Evolutionary conservation across 2,329 filamentous ascomycete species (phyloP).

Genomic region (Sphaerulina vaccinii): DNA sequence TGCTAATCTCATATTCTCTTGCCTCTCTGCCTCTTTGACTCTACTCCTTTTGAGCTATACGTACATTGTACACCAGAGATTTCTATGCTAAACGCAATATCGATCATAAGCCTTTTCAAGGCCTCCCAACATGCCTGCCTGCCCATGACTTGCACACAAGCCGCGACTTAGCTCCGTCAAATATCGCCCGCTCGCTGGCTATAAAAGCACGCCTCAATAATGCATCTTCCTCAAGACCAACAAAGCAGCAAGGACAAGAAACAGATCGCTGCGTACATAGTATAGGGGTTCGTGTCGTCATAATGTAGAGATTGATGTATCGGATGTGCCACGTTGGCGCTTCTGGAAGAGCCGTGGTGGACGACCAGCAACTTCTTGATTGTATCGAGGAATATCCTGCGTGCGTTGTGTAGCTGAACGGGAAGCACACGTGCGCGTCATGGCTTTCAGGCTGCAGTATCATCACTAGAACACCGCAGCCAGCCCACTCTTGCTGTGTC

Average conservation of each 20-base stretch:
- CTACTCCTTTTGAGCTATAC: neutral
- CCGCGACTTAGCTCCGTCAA: too few species aligned
- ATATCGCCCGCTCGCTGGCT: conserved; percentile 16
- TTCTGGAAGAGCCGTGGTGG: neutral
- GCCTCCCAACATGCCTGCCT: too few species aligned
- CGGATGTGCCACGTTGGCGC: neutral
- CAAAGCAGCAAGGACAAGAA: conserved; percentile 7
- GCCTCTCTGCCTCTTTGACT: too few species aligned
- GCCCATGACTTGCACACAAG: too few species aligned
- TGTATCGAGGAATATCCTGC: conserved; percentile 3
- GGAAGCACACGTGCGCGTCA: conserved; percentile 7
- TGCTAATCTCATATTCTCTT: too few species aligned
- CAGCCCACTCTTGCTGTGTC: conserved; percentile 91
- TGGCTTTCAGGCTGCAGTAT: conserved; percentile 5
- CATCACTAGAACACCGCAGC: conserved; percentile 71
- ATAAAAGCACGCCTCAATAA: conserved; percentile 6
- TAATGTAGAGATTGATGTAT: conserved; percentile 6
- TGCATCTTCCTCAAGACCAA: neutral
- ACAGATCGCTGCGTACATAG: conserved; percentile 12
- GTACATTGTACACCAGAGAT: neutral
- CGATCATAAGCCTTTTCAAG: neutral
- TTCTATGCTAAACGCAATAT: neutral
- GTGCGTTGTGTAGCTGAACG: neutral
- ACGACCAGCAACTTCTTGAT: neutral
- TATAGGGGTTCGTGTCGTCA: conserved; percentile 12